These are phyloP conservation scores for Russula virescens DNA, from an alignment of 768 basidiomycete species.

Conservation along the genomic window DNA sequence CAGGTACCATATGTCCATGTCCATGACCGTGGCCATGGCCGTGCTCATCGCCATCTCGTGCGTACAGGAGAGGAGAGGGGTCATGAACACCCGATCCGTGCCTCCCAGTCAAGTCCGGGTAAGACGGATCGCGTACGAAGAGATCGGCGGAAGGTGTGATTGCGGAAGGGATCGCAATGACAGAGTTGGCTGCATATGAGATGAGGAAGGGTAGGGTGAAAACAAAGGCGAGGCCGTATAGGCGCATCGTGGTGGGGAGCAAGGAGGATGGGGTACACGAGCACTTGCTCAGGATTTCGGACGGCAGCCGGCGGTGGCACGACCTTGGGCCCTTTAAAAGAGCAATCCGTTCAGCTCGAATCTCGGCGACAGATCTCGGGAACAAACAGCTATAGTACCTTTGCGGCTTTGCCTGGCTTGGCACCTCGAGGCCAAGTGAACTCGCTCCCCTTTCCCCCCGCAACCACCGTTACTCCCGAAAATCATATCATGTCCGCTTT, in stretches of 20 bases:
- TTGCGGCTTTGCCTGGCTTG: no score
- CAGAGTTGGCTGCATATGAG: slow-evolving; percentile 17
- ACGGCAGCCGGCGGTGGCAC: background rate
- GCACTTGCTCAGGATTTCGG: background rate
- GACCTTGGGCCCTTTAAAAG: background rate
- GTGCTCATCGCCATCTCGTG: slow-evolving; percentile 2
- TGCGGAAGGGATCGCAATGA: slow-evolving; percentile 10
- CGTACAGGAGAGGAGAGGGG: background rate
- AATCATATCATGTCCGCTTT: no score
- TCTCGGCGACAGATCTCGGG: slow-evolving; percentile 21
- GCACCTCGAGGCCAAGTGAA: no score
- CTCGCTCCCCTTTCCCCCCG: no score
- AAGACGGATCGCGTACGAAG: background rate
- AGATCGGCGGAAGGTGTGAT: slow-evolving; percentile 27
- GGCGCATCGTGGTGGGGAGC: slow-evolving; percentile 19
- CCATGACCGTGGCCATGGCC: slow-evolving; percentile 41
- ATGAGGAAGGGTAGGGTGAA: slow-evolving; percentile 23
- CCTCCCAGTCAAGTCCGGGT: background rate
- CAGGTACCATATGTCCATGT: slow-evolving; percentile 44
- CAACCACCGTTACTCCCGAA: no score
- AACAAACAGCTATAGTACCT: no score
- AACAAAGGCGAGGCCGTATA: slow-evolving; percentile 12
- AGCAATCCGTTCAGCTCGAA: background rate
- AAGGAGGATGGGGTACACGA: background rate
- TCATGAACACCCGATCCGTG: background rate